Percentiles rank a stretch among this genome's conserved stretches.
Conservation (phyloP, 2,329 filamentous ascomycete species). For the Alternaria rosae region DNA sequence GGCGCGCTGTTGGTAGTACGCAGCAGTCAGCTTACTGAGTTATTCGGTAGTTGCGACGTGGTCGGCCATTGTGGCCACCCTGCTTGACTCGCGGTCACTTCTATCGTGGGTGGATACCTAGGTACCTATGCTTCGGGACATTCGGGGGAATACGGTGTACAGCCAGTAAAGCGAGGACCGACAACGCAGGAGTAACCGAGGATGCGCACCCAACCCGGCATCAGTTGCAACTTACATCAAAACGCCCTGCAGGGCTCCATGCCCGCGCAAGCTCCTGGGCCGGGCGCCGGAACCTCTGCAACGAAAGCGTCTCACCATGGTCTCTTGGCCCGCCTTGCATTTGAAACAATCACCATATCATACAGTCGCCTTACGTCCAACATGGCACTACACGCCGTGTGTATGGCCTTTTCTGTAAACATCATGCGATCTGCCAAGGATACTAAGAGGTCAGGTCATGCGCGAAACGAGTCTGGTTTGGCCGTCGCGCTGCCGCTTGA, state of each 20-base stretch:
- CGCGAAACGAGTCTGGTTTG: constrained; percentile 34
- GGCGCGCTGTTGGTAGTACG: background rate
- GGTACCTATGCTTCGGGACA: background rate
- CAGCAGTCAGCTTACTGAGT: background rate
- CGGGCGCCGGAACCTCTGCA: constrained; percentile 17
- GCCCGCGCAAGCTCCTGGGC: background rate
- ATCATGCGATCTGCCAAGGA: constrained; percentile 23
- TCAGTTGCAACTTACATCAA: background rate
- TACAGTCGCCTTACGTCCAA: constrained; percentile 17
- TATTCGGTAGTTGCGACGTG: background rate
- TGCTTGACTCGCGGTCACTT: background rate
- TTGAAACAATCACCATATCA: constrained; percentile 30
- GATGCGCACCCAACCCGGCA: background rate
- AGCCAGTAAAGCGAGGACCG: background rate
- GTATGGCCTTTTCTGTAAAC: constrained; percentile 29
- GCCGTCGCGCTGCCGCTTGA: constrained; percentile 29
- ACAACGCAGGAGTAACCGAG: constrained; percentile 1
- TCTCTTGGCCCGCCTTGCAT: constrained; percentile 31
- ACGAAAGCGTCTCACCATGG: constrained; percentile 31
- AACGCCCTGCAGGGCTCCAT: background rate
- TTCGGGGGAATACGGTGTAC: background rate
- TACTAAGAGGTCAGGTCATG: constrained; percentile 26
- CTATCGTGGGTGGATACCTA: background rate
- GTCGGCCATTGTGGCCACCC: background rate
- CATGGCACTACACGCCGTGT: constrained; percentile 16